Percentiles rank a stretch among this genome's conserved stretches.
Evolutionary conservation across 805 yeast species (phyloP).

Genomic region (Barnettozyma sp.): DNA sequence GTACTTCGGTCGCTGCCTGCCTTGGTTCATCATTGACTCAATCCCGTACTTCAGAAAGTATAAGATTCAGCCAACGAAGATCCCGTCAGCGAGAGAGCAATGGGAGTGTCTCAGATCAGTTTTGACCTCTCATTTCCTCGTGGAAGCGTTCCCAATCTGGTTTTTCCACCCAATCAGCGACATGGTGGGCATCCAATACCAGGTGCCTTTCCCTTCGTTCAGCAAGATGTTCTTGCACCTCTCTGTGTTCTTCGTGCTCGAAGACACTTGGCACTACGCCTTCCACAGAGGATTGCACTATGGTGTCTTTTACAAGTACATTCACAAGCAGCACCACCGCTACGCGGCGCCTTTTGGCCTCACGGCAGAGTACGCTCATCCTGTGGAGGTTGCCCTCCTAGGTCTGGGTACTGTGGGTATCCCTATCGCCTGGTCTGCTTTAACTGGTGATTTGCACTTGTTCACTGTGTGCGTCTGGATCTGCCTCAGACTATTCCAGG

Average conservation of each 20-base stretch:
- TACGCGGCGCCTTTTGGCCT: constrained; percentile 97
- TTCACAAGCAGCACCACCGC: constrained; percentile 96
- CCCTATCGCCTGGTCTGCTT: constrained; percentile 77
- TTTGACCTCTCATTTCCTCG: constrained; percentile 75
- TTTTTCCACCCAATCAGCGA: constrained; percentile 88
- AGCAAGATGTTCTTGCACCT: constrained; percentile 57
- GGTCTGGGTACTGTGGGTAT: constrained; percentile 97
- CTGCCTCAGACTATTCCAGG: constrained; percentile 83
- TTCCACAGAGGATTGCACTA: constrained; percentile 86
- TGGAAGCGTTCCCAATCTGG: constrained; percentile 95
- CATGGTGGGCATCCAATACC: constrained; percentile 62
- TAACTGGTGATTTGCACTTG: constrained; percentile 73
- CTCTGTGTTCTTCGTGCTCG: constrained; percentile 71
- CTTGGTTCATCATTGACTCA: constrained; percentile 82
- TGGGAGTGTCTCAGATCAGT: constrained; percentile 87
- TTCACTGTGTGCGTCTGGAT: constrained; percentile 91
- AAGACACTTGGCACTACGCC: constrained; percentile 97
- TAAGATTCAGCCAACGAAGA: constrained; percentile 81
- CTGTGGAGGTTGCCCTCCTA: constrained; percentile 73
- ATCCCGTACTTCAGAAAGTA: constrained; percentile 77
- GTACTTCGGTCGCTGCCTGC: constrained; percentile 87
- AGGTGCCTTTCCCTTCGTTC: constrained; percentile 76
- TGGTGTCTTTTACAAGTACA: constrained; percentile 82
- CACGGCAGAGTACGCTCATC: constrained; percentile 97
- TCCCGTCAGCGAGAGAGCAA: constrained; percentile 75